Base-by-base conservation (phyloP, 805 yeast species). In the Kluyveromyces aestuarii region DNA sequence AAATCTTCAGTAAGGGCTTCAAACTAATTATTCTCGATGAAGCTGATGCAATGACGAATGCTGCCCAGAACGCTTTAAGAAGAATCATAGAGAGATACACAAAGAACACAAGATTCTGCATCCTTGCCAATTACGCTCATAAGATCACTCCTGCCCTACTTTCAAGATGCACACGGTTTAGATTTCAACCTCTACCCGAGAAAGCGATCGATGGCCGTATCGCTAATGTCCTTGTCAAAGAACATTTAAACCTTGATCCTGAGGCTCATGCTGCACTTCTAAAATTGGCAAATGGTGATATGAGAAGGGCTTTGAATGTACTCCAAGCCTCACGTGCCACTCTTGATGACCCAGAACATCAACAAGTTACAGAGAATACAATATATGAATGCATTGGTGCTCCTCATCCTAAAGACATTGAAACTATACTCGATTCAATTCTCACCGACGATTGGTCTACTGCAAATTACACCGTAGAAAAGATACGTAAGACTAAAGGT, bases 351-450 rank as follows among this genome's bases (percentile, higher is more conserved):
- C 69, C 67, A 21, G 73, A 62, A 8, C 68, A 68, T 2, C 79
- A 74, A 35, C 79, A 77, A 45, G 84, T 93, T 39, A 76, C 83
- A 27, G 77, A 76, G 30, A 81, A 80, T 48, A 82, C 86, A 81
- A 82, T 93, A 37, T 93, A 87, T 64, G 96, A 90, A 53, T 90
- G 97, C 63, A 83, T 93, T 33, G 99, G 99, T 1, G 90, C 95
- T 1, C 98, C 99, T 2, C 85, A 85, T 54, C 98, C 98, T 1
- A 76, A 74, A 38, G 96, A 90, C 55, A 75, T 93, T 21, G 85
- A 85, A 57, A 71, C 80, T 0, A 81, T 89, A 6, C 69, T 93
- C 50, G 84, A 83, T 53, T 77, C 95, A 6, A 80, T 91, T 25
- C 69, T 93, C 62, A 81, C 80, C 56, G 96, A 89, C 52, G 96